Evolutionary conservation across 2,329 filamentous ascomycete species (phyloP).

Genomic region (Colletotrichum chrysophilum): DNA sequence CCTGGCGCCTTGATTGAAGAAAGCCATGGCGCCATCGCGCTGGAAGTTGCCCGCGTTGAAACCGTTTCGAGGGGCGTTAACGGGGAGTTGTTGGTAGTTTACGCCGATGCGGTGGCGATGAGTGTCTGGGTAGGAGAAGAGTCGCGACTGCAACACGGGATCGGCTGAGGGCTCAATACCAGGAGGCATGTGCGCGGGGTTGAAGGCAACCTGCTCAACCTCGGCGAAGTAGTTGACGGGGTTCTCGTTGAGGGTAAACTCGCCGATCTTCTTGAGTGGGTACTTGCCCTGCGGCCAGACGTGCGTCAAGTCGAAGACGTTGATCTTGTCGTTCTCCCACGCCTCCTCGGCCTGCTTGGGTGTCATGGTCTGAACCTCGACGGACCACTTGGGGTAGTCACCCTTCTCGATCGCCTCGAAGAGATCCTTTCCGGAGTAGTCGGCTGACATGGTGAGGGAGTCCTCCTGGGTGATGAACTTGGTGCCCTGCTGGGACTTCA

Average conservation of each 20-base stretch:
- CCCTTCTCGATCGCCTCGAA: slow-evolving; percentile 46
- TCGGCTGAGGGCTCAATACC: slow-evolving; percentile 68
- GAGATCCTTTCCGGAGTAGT: slow-evolving; percentile 45
- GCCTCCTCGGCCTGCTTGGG: slow-evolving; percentile 51
- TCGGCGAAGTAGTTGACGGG: slow-evolving; percentile 72
- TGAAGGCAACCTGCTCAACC: slow-evolving; percentile 72
- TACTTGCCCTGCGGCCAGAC: slow-evolving; percentile 64
- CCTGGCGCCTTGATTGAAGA: slow-evolving; percentile 32
- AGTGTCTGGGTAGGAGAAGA: slow-evolving; percentile 67
- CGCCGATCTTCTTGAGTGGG: slow-evolving; percentile 65
- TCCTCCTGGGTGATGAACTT: slow-evolving; percentile 47
- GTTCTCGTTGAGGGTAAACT: slow-evolving; percentile 69
- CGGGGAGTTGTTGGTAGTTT: slow-evolving; percentile 69
- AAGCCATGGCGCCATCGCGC: slow-evolving; percentile 68
- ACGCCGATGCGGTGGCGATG: slow-evolving; percentile 66
- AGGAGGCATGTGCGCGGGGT: slow-evolving; percentile 66
- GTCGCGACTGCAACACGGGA: slow-evolving; percentile 62
- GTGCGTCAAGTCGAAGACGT: slow-evolving; percentile 63
- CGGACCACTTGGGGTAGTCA: slow-evolving; percentile 54
- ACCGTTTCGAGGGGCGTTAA: slow-evolving; percentile 60
- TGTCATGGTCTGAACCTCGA: slow-evolving; percentile 60
- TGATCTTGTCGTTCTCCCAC: slow-evolving; percentile 38
- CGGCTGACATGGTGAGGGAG: slow-evolving; percentile 48
- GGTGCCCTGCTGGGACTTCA: slow-evolving; percentile 51
- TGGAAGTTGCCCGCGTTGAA: slow-evolving; percentile 69